Evolutionary conservation across 129 eudicot species (phyloP).

Genomic region (Escallonia herrerae): DNA sequence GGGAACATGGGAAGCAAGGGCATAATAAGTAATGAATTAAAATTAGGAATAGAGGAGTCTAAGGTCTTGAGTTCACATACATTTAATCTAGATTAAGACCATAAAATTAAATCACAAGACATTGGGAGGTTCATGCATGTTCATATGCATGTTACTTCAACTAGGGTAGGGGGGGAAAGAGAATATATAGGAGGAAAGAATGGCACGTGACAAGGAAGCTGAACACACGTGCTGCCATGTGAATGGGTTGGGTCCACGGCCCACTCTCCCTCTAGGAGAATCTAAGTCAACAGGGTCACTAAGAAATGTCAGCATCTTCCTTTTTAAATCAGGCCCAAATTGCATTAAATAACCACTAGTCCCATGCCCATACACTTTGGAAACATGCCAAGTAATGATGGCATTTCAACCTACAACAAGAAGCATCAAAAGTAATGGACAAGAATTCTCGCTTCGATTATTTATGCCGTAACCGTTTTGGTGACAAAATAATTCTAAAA

Average conservation of each 20-base stretch:
- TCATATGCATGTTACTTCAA: neutral
- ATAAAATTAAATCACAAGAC: neutral
- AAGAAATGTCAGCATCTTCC: constrained; percentile 22
- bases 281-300: constrained; percentile 16
- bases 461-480: too few relatives aligned
- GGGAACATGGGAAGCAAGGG: too few relatives aligned
- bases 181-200: constrained; percentile 23
- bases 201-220: constrained; percentile 45
- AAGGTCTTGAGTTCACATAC: neutral
- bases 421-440: neutral
- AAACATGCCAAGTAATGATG: constrained; percentile 31
- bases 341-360: constrained; percentile 16
- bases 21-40: too few relatives aligned
- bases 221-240: constrained; percentile 45
- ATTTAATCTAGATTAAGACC: neutral
- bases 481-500: too few relatives aligned
- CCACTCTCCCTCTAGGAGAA: constrained; percentile 33
- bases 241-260: constrained; percentile 44
- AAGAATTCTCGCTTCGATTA: too few relatives aligned
- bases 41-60: neutral
- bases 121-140: constrained; percentile 14
- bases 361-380: constrained; percentile 22
- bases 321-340: constrained; percentile 32
- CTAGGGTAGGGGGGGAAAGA: neutral
- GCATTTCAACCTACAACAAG: constrained; percentile 7